Evolutionary conservation across 306 rosid genomes (phyloP).

Genomic region (Crataegus laevigata): DNA sequence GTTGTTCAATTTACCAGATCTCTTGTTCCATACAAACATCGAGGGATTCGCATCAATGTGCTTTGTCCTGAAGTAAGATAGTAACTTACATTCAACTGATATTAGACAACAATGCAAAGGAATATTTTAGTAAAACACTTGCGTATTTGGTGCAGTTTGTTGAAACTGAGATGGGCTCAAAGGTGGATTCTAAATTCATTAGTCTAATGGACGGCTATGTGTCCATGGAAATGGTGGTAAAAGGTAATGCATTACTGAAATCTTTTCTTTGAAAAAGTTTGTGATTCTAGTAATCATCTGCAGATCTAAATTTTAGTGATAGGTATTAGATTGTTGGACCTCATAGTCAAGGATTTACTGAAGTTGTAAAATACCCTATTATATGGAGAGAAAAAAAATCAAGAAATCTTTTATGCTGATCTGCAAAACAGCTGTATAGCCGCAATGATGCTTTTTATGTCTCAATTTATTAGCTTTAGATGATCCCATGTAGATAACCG

Average conservation of each 20-base stretch:
- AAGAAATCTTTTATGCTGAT: neutral
- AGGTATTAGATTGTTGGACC: neutral
- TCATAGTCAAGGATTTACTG: neutral
- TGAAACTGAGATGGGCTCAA: constrained; percentile 56
- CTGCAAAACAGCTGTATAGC: neutral
- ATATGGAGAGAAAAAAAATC: neutral
- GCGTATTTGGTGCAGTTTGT: constrained; percentile 59
- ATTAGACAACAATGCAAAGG: neutral
- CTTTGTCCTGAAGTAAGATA: constrained; percentile 89
- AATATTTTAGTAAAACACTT: constrained; percentile 5
- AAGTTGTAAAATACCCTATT: neutral
- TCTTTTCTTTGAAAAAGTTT: constrained; percentile 13
- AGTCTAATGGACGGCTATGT: constrained; percentile 53
- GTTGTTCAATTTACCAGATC: constrained; percentile 85
- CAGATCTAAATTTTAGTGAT: neutral
- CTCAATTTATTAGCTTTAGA: neutral
- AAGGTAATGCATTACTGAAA: constrained; percentile 39
- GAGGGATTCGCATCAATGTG: constrained; percentile 87
- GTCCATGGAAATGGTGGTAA: constrained; percentile 82
- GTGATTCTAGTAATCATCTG: neutral
- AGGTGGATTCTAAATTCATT: constrained; percentile 21
- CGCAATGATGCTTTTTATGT: neutral
- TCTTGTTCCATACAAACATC: constrained; percentile 49
- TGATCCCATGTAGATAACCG: neutral
- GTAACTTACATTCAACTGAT: neutral